Conservation (phyloP, 1,284 basidiomycete species). For the Ustilago bromivora region DNA sequence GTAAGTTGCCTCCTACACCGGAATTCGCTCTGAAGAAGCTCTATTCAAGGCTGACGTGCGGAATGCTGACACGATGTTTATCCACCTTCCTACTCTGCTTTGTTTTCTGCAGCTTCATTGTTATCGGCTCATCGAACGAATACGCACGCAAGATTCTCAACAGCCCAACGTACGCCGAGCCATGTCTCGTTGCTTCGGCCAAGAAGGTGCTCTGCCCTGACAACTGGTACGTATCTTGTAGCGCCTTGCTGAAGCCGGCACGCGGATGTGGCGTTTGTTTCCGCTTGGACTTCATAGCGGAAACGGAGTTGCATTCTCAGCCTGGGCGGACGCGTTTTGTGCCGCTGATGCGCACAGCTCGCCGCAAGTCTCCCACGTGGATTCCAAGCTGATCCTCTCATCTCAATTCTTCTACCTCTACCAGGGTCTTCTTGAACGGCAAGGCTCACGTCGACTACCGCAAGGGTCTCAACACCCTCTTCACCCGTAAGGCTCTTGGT, state of each 20-base stretch:
- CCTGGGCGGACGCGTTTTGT: too few relatives aligned
- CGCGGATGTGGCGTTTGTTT: conserved; percentile 2
- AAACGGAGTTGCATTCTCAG: too few relatives aligned
- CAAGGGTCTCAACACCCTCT: conserved; percentile 87
- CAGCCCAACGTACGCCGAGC: conserved; percentile 71
- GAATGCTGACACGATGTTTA: conserved; percentile 14
- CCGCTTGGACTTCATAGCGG: too few relatives aligned
- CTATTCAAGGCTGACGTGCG: neutral
- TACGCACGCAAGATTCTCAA: conserved; percentile 69
- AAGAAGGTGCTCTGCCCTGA: conserved; percentile 87
- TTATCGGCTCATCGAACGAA: conserved; percentile 68
- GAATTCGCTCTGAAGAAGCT: neutral
- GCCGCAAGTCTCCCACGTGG: neutral
- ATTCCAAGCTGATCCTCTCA: conserved; percentile 1
- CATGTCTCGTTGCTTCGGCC: conserved; percentile 92
- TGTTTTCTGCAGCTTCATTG: conserved; percentile 61
- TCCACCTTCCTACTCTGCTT: neutral
- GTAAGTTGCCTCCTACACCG: conserved; percentile 30
- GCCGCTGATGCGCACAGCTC: too few relatives aligned
- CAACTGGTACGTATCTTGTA: conserved; percentile 78
- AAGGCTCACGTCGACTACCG: conserved; percentile 95
- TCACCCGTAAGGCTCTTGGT: conserved; percentile 80
- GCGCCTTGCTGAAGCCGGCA: neutral
- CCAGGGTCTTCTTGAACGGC: conserved; percentile 94
- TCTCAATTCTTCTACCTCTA: neutral